Base-by-base conservation (phyloP, 371 early-diverging fungal genomes). In the Mucor ambiguus region DNA sequence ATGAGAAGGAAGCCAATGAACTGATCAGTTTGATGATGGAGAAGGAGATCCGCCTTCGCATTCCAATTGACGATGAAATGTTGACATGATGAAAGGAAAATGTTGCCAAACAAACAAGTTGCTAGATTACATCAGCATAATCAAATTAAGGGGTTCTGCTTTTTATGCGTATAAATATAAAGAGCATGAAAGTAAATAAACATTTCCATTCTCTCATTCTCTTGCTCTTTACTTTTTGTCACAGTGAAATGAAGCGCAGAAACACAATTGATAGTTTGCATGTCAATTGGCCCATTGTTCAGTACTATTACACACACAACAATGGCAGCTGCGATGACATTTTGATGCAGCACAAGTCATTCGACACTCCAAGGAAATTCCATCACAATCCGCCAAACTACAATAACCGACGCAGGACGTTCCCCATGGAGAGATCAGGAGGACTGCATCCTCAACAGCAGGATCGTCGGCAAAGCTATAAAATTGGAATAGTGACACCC, bases 21-120 rank as follows among this genome's bases (percentile, higher is more conserved):
- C 67, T 87, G 11, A 60, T 81, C 16, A 78, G 81, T 26, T 67
- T 88, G 32, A 85, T 90, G 82, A 85, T 88, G 73, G 89, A 89
- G 67, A 90, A 89, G 66, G 90, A 88, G 61, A 76, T 90, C 4
- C 75, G 90, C 30, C 63, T 87, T 24, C 77, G 89, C 55, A 64
- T 64, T 9, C 49, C 73, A 1, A 65, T 78, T 9, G 80, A 80
- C 7, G 67, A 76, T 8, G 61, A 67, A 10, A 46, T 61, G 38
- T 46, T 66, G 57, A 16, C 52, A 44, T 61, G 56, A 44, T 35
- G 26, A 20, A 29, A 33, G 33, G 3, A 33, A 64, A 32, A 44
- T 32, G 56, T 55, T 55, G 63, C 55, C 54, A 56, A 52, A 52
- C 16, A 52, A 52, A 28, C 26, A 52, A 10, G 52, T 28, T 24